These are phyloP conservation scores for Trametes gibbosa DNA, from an alignment of 768 basidiomycete genomes.

Conservation along the genomic window DNA sequence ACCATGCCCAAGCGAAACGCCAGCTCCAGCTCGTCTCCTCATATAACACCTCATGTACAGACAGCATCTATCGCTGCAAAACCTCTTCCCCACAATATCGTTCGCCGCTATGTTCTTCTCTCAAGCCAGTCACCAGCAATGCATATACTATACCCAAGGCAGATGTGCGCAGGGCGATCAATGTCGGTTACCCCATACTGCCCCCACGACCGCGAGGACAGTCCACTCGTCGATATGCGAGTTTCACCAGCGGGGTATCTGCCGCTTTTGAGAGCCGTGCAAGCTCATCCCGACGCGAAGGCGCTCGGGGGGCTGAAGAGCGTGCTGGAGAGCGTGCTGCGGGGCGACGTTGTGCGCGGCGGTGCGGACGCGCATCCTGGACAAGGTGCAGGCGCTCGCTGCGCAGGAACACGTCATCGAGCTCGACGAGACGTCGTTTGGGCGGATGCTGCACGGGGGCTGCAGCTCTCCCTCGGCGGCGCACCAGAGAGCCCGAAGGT, in stretches of 20 bases:
- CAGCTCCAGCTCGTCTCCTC: too few species aligned
- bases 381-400: slow-evolving; percentile 40
- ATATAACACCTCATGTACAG: background rate
- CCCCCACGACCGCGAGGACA: background rate
- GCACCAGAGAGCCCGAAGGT: slow-evolving; percentile 29
- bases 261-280: slow-evolving; percentile 26
- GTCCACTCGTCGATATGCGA: background rate
- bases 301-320: slow-evolving; percentile 37
- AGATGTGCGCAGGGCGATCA: background rate
- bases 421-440: slow-evolving; percentile 34
- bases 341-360: slow-evolving; percentile 37
- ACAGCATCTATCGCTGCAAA: background rate
- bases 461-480: slow-evolving; percentile 39
- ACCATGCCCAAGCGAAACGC: too few species aligned
- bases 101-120: background rate
- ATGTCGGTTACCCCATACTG: background rate
- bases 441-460: slow-evolving; percentile 39
- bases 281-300: slow-evolving; percentile 34
- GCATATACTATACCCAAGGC: background rate
- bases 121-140: background rate
- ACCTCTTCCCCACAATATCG: background rate
- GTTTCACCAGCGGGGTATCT: background rate
- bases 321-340: slow-evolving; percentile 37
- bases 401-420: slow-evolving; percentile 34
- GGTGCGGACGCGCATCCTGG: slow-evolving; percentile 32